Evolutionary conservation across 2,329 filamentous ascomycete species (phyloP).

Genomic region (Dothiorella sarmentorum): DNA sequence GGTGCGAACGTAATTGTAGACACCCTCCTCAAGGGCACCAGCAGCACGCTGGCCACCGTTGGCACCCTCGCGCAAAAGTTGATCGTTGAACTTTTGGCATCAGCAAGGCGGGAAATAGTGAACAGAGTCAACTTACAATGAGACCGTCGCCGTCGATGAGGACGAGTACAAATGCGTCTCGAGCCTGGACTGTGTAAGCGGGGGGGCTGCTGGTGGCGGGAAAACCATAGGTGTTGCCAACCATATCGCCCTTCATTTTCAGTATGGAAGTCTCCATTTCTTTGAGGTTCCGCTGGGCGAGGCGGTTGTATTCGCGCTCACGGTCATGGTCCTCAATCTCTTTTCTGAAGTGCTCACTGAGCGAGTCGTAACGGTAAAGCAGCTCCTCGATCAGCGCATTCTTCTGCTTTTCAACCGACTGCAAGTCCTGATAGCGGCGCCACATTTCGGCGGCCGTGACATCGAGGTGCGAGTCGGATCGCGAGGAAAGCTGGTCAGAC

Average conservation of each 20-base stretch:
- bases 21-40: slow-evolving; percentile 43
- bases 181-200: slow-evolving; percentile 2
- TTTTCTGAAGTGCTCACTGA: slow-evolving; percentile 31
- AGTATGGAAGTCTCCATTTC: slow-evolving; percentile 23
- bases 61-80: slow-evolving; percentile 49
- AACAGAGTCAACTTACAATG: slow-evolving; percentile 30
- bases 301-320: slow-evolving; percentile 25
- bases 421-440: slow-evolving; percentile 32
- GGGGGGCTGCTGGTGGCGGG: slow-evolving; percentile 13
- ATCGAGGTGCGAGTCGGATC: slow-evolving; percentile 2
- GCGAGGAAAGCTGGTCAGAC: slow-evolving; percentile 2
- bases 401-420: slow-evolving; percentile 30
- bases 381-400: slow-evolving; percentile 39
- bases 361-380: slow-evolving; percentile 38
- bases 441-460: slow-evolving; percentile 23
- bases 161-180: slow-evolving; percentile 48
- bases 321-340: slow-evolving; percentile 27
- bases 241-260: slow-evolving; percentile 27
- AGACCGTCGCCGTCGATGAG: slow-evolving; percentile 56
- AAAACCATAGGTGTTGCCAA: slow-evolving; percentile 19
- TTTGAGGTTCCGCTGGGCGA: slow-evolving; percentile 26
- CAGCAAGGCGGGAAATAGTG: neutral
- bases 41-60: slow-evolving; percentile 53
- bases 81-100: slow-evolving; percentile 44
- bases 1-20: slow-evolving; percentile 43